Base-by-base conservation (phyloP, 148 eudicot species). In the Rhododendron williamsianum region DNA sequence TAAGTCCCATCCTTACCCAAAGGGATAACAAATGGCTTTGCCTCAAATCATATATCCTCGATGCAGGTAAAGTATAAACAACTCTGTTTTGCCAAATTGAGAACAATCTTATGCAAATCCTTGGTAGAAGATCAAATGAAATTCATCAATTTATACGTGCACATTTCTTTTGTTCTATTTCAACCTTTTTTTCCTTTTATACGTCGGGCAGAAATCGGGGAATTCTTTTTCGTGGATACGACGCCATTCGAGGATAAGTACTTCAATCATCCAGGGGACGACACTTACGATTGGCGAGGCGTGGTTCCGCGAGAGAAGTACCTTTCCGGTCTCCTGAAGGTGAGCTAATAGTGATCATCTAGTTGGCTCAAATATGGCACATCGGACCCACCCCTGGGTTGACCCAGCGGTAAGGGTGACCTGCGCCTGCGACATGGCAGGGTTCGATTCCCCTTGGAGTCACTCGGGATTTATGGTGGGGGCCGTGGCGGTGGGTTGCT, bases 11-110 rank as follows among this genome's bases (percentile, higher is more conserved):
- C 27, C 93, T 96, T 9, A 88, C 87, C 46, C 84, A 90, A 58
- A 86, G 86, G 71, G 98, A 96, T 83, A 86, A 81, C 49, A 90
- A 91, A 91, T 96, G 96, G 96, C n/a, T 93, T 76, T 94, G 98
- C 87, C 52, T 87, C 30, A 93, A 93, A 81, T 96, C 98, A 74
- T 96, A 87, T 85, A 88, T 93, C 82, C 89, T 94, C 0, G 82
- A 93, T 85, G 77, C 98, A 88, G 98, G 78, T 74, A 38, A 74
- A 36, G 1, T 13, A 33, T 15, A 30, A 72, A 73, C 4, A 35
- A 8, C 77, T 35, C 15, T 72, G 27, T 65, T 65, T 65, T 23
- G 15, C 4, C 12, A 21, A 73, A 5, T 73, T 33, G n/a, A 19
- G n/a, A 21, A 58, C 65, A 58, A 21, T 58, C 65, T 58, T 58